Conservation (phyloP, 768 basidiomycete species). For the Mycena galopus region DNA sequence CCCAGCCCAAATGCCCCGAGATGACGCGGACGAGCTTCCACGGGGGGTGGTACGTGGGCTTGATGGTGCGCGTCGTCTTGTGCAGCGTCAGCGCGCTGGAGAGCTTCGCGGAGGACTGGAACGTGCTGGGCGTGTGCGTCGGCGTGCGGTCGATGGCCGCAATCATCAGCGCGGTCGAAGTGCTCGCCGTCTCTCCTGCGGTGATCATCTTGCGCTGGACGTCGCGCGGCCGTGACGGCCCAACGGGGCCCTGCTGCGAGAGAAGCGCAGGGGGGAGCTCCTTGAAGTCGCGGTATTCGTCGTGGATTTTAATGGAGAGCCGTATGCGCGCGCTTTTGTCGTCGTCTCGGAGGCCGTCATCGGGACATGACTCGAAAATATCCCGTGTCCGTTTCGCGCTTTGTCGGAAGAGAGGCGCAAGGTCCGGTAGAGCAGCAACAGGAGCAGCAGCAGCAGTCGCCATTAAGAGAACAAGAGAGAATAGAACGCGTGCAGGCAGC, state of each 20-base stretch:
- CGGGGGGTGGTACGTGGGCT: slow-evolving; percentile 94
- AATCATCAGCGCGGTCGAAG: too few species aligned
- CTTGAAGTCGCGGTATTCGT: slow-evolving; percentile 85
- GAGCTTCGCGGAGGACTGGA: slow-evolving; percentile 73
- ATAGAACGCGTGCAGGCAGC: too few species aligned
- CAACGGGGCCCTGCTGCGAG: slow-evolving; percentile 84
- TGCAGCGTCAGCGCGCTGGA: slow-evolving; percentile 93
- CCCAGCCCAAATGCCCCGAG: slow-evolving; percentile 99
- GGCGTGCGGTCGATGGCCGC: slow-evolving; percentile 83
- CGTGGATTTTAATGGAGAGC: slow-evolving; percentile 87
- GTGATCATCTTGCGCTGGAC: slow-evolving; percentile 74
- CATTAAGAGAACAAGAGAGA: too few species aligned
- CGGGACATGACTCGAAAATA: slow-evolving; percentile 75
- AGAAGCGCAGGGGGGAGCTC: slow-evolving; percentile 86
- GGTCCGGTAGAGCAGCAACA: too few species aligned
- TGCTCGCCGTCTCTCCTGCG: too few species aligned
- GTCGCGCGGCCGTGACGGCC: slow-evolving; percentile 80
- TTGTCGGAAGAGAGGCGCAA: slow-evolving; percentile 73
- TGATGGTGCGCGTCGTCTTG: slow-evolving; percentile 93
- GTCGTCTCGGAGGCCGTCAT: too few species aligned
- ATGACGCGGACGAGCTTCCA: slow-evolving; percentile 98
- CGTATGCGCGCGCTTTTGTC: slow-evolving; percentile 80
- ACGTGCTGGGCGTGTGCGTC: slow-evolving; percentile 72
- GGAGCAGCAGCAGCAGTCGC: slow-evolving; percentile 70
- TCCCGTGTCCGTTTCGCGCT: slow-evolving; percentile 81